Percentiles rank a stretch among this genome's conserved stretches.
These are phyloP conservation scores for Medicago arabica DNA, from an alignment of 306 rosid species.

Conservation along the genomic window DNA sequence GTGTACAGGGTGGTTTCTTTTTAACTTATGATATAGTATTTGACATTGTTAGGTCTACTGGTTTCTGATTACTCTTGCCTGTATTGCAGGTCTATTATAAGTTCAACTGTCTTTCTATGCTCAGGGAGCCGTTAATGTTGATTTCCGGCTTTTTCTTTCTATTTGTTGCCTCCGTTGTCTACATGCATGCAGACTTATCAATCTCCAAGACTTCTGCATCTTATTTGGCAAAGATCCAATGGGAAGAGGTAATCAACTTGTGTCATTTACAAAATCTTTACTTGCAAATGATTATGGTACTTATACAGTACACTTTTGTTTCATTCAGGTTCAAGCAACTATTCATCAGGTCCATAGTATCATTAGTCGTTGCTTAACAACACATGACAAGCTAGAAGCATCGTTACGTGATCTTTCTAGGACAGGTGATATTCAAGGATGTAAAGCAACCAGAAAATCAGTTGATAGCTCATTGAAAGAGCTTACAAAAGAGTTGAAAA, in stretches of 20 bases:
- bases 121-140: conserved; percentile 90
- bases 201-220: conserved; percentile 93
- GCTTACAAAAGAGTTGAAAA: conserved; percentile 85
- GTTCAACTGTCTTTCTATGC: conserved; percentile 88
- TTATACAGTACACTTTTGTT: conserved; percentile 19
- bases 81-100: conserved; percentile 88
- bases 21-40: conserved; percentile 20
- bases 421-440: conserved; percentile 84
- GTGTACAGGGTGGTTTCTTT: conserved; percentile 10
- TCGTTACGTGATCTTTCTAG: conserved; percentile 89
- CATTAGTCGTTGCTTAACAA: conserved; percentile 65
- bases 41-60: not conserved
- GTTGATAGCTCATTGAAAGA: conserved; percentile 84
- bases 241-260: conserved; percentile 83
- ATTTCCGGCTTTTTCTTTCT: conserved; percentile 82
- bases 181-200: conserved; percentile 83
- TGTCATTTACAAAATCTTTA: conserved; percentile 27
- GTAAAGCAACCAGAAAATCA: conserved; percentile 91
- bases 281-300: conserved; percentile 30
- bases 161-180: conserved; percentile 76
- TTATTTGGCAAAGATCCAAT: conserved; percentile 88
- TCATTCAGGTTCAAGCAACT: conserved; percentile 77
- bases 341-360: conserved; percentile 64
- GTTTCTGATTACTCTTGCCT: conserved; percentile 23
- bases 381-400: conserved; percentile 84